Evolutionary conservation across 306 rosid genomes (phyloP).

Genomic region (Prosopis cineraria): DNA sequence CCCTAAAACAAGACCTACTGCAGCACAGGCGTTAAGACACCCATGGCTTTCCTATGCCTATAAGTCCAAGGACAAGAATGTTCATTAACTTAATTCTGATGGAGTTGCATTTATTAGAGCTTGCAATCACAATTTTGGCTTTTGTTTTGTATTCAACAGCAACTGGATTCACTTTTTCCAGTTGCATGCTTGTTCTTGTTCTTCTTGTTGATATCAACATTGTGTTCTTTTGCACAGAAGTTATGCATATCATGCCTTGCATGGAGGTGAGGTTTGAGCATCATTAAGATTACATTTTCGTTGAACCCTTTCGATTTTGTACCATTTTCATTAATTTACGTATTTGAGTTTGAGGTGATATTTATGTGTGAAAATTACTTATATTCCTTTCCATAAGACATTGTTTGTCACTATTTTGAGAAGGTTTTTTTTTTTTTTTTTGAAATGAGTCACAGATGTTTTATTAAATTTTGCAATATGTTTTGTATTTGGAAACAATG

Average conservation of each 20-base stretch:
- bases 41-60: constrained; percentile 90
- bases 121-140: constrained; percentile 50
- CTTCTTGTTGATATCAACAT: constrained; percentile 1
- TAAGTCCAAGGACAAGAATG: constrained; percentile 40
- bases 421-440: too few relatives aligned
- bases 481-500: too few relatives aligned
- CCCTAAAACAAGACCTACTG: constrained; percentile 79
- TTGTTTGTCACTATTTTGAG: too few relatives aligned
- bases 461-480: too few relatives aligned
- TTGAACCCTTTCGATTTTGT: not conserved
- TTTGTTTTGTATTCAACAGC: constrained; percentile 34
- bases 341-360: not conserved
- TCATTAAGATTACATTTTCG: constrained; percentile 34
- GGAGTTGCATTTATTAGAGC: constrained; percentile 28
- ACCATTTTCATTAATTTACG: not conserved
- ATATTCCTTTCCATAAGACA: too few relatives aligned
- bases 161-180: constrained; percentile 27
- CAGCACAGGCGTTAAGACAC: constrained; percentile 77
- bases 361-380: not conserved
- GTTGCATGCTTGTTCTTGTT: constrained; percentile 28
- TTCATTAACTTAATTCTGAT: constrained; percentile 5
- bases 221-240: constrained; percentile 48
- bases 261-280: constrained; percentile 37
- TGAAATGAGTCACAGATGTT: too few relatives aligned
- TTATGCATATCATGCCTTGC: constrained; percentile 30